These are phyloP conservation scores for Cercospora canescens DNA, from an alignment of 2,329 filamentous ascomycete species.

Conservation along the genomic window DNA sequence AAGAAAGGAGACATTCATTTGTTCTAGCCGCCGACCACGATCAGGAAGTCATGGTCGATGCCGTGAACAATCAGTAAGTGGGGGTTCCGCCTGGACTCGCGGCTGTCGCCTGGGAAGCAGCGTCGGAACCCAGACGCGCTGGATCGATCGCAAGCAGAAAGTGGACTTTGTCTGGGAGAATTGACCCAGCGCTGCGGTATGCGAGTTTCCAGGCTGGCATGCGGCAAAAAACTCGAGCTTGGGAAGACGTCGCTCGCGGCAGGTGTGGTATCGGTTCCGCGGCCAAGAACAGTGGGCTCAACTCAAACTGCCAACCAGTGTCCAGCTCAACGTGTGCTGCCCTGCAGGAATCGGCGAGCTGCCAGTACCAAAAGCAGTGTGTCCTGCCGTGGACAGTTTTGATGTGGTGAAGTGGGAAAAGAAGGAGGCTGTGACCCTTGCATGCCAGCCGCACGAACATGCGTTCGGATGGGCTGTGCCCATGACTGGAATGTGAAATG, in stretches of 20 bases:
- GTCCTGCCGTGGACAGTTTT: background rate
- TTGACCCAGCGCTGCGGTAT: conserved; percentile 17
- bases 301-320: background rate
- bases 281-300: conserved; percentile 11
- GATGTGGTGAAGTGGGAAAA: background rate
- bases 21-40: conserved; percentile 12
- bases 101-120: conserved; percentile 15
- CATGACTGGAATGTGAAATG: background rate
- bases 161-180: background rate
- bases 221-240: conserved; percentile 6
- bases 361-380: background rate
- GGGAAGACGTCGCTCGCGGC: background rate
- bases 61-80: background rate
- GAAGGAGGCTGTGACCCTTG: background rate
- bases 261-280: conserved; percentile 13
- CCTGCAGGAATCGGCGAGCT: background rate
- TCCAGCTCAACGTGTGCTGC: background rate
- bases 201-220: conserved; percentile 12
- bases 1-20: conserved; percentile 11
- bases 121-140: background rate
- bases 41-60: conserved; percentile 10
- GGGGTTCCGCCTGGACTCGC: conserved; percentile 9
- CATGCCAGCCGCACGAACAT: background rate
- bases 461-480: background rate
- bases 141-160: conserved; percentile 13